These are phyloP conservation scores for Aureobasidium leucospermi DNA, from an alignment of 2,329 filamentous ascomycete species.

Conservation along the genomic window DNA sequence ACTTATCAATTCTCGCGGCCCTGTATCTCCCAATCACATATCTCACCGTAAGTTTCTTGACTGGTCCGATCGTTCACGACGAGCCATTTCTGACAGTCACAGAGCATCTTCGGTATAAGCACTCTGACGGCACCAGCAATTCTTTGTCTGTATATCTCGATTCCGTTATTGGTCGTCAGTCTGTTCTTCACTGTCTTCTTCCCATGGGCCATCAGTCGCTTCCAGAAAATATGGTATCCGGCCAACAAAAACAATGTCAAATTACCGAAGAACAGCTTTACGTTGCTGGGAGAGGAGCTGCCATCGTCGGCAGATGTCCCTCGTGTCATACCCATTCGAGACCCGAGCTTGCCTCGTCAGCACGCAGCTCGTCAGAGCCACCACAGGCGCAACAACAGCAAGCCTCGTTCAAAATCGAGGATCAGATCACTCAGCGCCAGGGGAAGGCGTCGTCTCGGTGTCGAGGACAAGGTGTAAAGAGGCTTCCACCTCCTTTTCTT, in stretches of 20 bases:
- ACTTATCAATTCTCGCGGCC: slow-evolving; percentile 28
- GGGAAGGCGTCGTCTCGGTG: neutral
- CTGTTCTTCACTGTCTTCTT: slow-evolving; percentile 24
- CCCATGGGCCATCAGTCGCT: slow-evolving; percentile 21
- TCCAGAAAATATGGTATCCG: slow-evolving; percentile 24
- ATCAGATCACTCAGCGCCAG: slow-evolving; percentile 2
- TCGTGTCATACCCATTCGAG: neutral
- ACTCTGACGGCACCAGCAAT: slow-evolving; percentile 26
- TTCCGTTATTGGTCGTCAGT: slow-evolving; percentile 26
- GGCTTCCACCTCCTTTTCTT: neutral
- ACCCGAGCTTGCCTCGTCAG: neutral
- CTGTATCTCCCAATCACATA: slow-evolving; percentile 30
- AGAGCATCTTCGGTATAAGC: slow-evolving; percentile 29
- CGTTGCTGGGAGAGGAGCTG: slow-evolving; percentile 29
- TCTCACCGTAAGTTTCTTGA: slow-evolving; percentile 19
- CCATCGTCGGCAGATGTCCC: slow-evolving; percentile 24
- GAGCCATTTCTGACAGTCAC: neutral
- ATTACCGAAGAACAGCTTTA: slow-evolving; percentile 25
- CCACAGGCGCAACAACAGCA: neutral
- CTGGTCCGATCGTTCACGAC: neutral
- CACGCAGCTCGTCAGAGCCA: neutral
- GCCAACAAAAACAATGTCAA: slow-evolving; percentile 20
- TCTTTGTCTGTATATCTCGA: slow-evolving; percentile 28
- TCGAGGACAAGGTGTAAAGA: slow-evolving; percentile 8
- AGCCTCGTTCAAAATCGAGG: slow-evolving; percentile 1